A percentile compares a stretch with the other conserved stretches of the same genome.
Conservation (phyloP, 2,329 filamentous ascomycete genomes). For the Hirsutella rhossiliensis region DNA sequence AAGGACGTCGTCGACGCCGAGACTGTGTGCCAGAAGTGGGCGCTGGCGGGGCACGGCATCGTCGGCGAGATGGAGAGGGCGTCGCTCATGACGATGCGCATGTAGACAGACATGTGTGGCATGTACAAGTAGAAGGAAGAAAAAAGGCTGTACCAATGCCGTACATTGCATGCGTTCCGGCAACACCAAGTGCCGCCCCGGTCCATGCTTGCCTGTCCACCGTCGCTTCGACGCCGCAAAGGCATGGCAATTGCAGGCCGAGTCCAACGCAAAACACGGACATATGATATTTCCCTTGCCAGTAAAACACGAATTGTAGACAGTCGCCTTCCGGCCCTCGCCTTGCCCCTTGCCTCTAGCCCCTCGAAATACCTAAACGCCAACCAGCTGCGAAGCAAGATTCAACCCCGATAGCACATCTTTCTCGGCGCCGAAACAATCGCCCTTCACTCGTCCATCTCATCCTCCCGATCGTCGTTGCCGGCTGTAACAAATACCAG, state of each 20-base stretch:
- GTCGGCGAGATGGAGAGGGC: constrained; percentile 77
- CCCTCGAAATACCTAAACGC: background rate
- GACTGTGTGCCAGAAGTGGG: constrained; percentile 72
- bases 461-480: constrained; percentile 34
- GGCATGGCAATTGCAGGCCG: no score
- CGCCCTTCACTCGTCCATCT: constrained; percentile 26
- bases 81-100: constrained; percentile 34
- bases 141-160: background rate
- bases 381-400: background rate
- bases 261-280: no score
- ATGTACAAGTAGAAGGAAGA: constrained; percentile 11
- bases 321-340: background rate
- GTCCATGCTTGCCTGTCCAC: no score
- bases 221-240: no score
- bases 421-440: no score
- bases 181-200: no score
- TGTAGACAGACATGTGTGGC: constrained; percentile 20
- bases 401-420: background rate
- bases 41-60: constrained; percentile 65
- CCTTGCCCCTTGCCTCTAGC: background rate
- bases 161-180: constrained; percentile 12
- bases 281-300: background rate
- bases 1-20: constrained; percentile 57
- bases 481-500: constrained; percentile 57
- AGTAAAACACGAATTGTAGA: background rate